phyloP scores from a whole-genome alignment of 2,329 filamentous ascomycete species.

The Colletotrichum euphorbiae region DNA sequence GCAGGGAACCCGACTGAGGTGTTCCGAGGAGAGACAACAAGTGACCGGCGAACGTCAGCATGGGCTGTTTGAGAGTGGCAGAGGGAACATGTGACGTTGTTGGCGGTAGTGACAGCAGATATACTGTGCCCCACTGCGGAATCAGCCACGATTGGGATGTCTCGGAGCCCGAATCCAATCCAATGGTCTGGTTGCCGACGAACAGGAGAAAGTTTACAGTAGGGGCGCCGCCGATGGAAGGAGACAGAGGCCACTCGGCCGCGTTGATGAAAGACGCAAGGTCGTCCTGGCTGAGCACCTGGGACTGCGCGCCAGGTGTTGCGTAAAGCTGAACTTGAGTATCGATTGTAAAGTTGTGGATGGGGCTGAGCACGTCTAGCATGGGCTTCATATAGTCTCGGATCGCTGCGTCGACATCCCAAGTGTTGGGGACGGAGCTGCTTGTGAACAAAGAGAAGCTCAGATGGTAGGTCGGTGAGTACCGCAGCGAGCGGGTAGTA shows the following conservation, averaged over 20 bases:
- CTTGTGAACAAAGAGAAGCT: conserved; percentile 96
- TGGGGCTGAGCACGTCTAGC: conserved; percentile 80
- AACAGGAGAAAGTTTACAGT: conserved; percentile 98
- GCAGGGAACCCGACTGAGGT: conserved; percentile 84
- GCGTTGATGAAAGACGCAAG: conserved; percentile 96
- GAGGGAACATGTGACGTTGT: conserved; percentile 66
- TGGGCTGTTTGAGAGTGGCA: conserved; percentile 78
- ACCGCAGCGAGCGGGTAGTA: conserved; percentile 87
- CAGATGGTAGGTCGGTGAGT: conserved; percentile 92
- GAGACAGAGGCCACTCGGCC: conserved; percentile 95
- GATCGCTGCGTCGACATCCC: conserved; percentile 89
- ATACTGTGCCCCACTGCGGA: conserved; percentile 90
- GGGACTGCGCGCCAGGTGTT: conserved; percentile 69
- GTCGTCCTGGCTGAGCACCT: conserved; percentile 83
- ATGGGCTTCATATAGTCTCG: conserved; percentile 85
- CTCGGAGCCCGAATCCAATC: conserved; percentile 55
- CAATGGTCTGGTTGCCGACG: conserved; percentile 81
- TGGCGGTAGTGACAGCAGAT: conserved; percentile 64
- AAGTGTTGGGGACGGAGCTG: conserved; percentile 80
- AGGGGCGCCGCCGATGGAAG: conserved; percentile 91
- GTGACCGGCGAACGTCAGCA: conserved; percentile 92
- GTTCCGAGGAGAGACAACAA: conserved; percentile 88
- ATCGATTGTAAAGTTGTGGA: conserved; percentile 96
- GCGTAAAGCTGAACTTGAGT: conserved; percentile 97
- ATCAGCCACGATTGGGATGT: conserved; percentile 84